Percentiles rank a stretch among this genome's conserved stretches.
Conservation (phyloP, 2,329 filamentous ascomycete genomes). For the Xylaria sp. region DNA sequence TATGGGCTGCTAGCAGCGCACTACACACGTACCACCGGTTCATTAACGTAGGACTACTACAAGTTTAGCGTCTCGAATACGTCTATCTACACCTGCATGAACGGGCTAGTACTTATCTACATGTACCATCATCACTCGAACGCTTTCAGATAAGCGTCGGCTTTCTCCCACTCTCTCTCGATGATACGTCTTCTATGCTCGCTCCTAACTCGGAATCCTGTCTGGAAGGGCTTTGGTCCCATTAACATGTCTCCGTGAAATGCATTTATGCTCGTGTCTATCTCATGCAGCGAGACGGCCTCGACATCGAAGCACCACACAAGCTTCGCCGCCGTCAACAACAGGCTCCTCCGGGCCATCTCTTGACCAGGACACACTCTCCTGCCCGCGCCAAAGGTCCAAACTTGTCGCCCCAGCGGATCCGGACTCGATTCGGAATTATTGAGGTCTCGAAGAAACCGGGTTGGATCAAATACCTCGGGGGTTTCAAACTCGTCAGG, state of each 20-base stretch:
- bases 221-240: slow-evolving; percentile 37
- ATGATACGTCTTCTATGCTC: slow-evolving; percentile 35
- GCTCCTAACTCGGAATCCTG: slow-evolving; percentile 37
- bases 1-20: background rate
- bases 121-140: slow-evolving; percentile 28
- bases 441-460: slow-evolving; percentile 31
- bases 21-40: background rate
- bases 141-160: slow-evolving; percentile 31
- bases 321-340: slow-evolving; percentile 52
- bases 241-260: slow-evolving; percentile 39
- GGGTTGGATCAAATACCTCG: slow-evolving; percentile 35
- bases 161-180: slow-evolving; percentile 33
- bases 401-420: slow-evolving; percentile 43
- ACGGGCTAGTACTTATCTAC: background rate
- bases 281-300: slow-evolving; percentile 26
- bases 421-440: slow-evolving; percentile 24
- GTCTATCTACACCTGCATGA: too few species aligned
- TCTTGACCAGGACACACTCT: slow-evolving; percentile 60
- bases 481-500: slow-evolving; percentile 33
- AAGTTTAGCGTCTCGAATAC: background rate
- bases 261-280: slow-evolving; percentile 44
- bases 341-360: slow-evolving; percentile 58
- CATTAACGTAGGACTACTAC: background rate
- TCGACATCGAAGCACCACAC: slow-evolving; percentile 60
- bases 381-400: slow-evolving; percentile 59